A percentile compares a stretch with the other conserved stretches of the same genome.
Evolutionary conservation across 228 moss, liverwort and hornwort genomes (phyloP).

Genomic region (Sphagnum magellanicum): DNA sequence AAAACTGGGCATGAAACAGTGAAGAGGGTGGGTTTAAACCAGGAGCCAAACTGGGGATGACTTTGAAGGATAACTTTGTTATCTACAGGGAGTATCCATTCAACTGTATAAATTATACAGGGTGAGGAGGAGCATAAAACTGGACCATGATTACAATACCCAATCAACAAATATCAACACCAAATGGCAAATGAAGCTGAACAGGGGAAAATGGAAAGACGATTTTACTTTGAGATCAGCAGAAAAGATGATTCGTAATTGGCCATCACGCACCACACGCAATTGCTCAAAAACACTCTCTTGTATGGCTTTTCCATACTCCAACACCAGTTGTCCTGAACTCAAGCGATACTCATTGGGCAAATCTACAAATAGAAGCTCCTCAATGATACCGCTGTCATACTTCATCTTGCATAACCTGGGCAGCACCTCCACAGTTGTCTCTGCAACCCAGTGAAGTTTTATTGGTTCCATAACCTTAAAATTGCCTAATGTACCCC

Average conservation of each 20-base stretch:
- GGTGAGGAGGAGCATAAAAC: too few relatives aligned
- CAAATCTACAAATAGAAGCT: slow-evolving; percentile 88
- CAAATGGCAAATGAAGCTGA: too few relatives aligned
- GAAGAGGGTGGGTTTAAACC: too few relatives aligned
- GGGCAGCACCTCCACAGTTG: slow-evolving; percentile 94
- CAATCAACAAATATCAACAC: too few relatives aligned
- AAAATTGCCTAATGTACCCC: not conserved
- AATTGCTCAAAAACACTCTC: slow-evolving; percentile 97
- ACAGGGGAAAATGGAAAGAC: not conserved
- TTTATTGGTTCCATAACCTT: not conserved
- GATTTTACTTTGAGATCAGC: slow-evolving; percentile 78
- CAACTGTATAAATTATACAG: too few relatives aligned
- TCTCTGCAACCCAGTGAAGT: slow-evolving; percentile 41
- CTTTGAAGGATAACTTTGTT: too few relatives aligned
- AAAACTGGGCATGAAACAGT: too few relatives aligned
- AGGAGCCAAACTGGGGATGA: too few relatives aligned
- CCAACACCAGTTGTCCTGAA: slow-evolving; percentile 89
- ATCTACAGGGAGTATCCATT: too few relatives aligned
- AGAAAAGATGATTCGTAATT: slow-evolving; percentile 84
- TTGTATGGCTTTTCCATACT: slow-evolving; percentile 93
- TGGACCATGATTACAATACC: too few relatives aligned
- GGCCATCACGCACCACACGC: slow-evolving; percentile 93
- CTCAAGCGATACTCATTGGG: slow-evolving; percentile 84
- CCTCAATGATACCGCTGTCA: slow-evolving; percentile 94
- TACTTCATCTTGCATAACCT: slow-evolving; percentile 98